Evolutionary conservation across 768 basidiomycete species (phyloP).

Genomic region (Polyporus arcularius): DNA sequence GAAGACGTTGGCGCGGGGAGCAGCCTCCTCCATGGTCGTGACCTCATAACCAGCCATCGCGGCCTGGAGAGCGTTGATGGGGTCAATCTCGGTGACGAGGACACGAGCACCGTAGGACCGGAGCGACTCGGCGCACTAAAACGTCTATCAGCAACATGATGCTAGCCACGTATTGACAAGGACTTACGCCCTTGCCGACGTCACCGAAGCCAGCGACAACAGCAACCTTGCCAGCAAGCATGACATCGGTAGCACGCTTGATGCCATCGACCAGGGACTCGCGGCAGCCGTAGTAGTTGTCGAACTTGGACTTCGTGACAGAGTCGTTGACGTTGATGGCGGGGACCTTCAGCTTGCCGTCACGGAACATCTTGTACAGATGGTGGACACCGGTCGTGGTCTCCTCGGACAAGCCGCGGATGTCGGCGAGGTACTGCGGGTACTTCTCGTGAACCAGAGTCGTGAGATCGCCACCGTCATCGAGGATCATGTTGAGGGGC

Average conservation of each 20-base stretch:
- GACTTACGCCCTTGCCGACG: conserved; percentile 95
- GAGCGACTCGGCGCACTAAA: conserved; percentile 95
- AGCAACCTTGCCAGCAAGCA: conserved; percentile 99
- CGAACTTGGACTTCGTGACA: conserved; percentile 99
- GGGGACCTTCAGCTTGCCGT: conserved; percentile 93
- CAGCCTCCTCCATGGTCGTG: conserved; percentile 97
- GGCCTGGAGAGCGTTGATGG: conserved; percentile 99
- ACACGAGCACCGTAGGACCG: conserved; percentile 98
- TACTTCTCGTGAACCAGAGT: conserved; percentile 94
- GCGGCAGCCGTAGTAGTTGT: conserved; percentile 98
- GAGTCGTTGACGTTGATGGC: conserved; percentile 99
- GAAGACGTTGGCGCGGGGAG: conserved; percentile 85
- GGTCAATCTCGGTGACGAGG: conserved; percentile 96
- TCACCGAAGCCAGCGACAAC: conserved; percentile 99
- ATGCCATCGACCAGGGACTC: conserved; percentile 99
- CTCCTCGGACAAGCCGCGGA: conserved; percentile 96
- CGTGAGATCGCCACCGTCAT: conserved; percentile 98
- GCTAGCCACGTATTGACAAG: not conserved
- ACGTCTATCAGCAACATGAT: not conserved
- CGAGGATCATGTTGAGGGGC: conserved; percentile 96
- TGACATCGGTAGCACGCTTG: conserved; percentile 99
- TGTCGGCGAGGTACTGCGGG: conserved; percentile 81
- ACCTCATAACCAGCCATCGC: conserved; percentile 99
- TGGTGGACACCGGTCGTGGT: conserved; percentile 99
- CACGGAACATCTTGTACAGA: conserved; percentile 96